These are phyloP conservation scores for Chlorella ohadii DNA, from an alignment of 139 green algal genomes.

Conservation along the genomic window DNA sequence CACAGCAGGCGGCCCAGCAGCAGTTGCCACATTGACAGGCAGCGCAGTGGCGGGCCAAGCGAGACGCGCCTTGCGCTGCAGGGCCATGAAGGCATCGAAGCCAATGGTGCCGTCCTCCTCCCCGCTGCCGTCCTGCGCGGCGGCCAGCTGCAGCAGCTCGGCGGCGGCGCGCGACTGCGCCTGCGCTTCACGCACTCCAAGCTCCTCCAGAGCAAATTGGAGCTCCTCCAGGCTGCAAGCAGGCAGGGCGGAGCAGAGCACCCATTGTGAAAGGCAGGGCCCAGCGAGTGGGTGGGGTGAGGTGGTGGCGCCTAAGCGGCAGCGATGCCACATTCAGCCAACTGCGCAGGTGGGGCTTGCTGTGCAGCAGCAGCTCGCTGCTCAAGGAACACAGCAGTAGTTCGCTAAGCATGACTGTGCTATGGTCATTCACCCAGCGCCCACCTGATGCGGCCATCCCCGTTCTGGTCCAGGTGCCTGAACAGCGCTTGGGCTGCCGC, in stretches of 20 bases:
- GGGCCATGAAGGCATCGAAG: conserved; percentile 52
- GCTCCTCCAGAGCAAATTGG: conserved; percentile 46
- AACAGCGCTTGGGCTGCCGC: conserved; percentile 53
- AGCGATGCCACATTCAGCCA: no score
- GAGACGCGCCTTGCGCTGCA: conserved; percentile 16
- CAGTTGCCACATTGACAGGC: no score
- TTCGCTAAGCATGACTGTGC: no score
- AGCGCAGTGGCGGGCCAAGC: no score
- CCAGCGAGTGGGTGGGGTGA: no score
- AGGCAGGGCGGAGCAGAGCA: background rate
- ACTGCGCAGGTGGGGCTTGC: no score
- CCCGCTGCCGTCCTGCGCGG: background rate
- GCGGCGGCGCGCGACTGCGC: conserved; percentile 4
- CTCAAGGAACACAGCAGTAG: no score
- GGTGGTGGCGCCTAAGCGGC: no score
- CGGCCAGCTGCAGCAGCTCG: conserved; percentile 26
- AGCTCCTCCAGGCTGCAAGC: conserved; percentile 54
- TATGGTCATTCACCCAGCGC: no score
- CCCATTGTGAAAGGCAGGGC: no score
- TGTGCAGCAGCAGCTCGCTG: no score
- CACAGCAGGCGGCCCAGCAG: no score
- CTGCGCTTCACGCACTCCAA: conserved; percentile 42
- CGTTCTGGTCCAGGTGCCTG: conserved; percentile 64
- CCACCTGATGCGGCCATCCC: conserved; percentile 58
- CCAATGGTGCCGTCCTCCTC: conserved; percentile 37